Evolutionary conservation across 805 yeast species (phyloP), one percentile per base, ranked within the genome.

Genomic region (Gaillardinia entomophila): DNA sequence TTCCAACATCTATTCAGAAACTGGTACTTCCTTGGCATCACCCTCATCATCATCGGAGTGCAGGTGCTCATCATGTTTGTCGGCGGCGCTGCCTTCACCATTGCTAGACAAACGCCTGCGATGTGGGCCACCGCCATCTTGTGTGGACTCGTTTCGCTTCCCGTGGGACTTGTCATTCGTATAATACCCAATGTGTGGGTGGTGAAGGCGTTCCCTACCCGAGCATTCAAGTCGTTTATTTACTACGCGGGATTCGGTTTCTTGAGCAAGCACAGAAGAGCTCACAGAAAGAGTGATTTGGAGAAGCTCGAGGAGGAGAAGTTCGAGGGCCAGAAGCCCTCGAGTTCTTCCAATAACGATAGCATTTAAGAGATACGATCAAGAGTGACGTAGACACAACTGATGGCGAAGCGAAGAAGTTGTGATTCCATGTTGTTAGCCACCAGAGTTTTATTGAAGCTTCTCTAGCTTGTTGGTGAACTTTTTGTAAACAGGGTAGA

Each of bases 81-180:
- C 41, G 99, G 99, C 34, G 98, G 99, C 35, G 84, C 90, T 26
- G 96, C 98, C 0, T 92, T 92, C 60, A 77, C 89, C 6, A 71
- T 89, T 42, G 76, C 75, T 2, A 71, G 81, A 40, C 94, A 84
- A 59, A 82, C 95, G 1, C 82, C 83, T 6, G 77, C 77, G 1
- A 78, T 80, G 83, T 94, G 98, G 98, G 92, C 75, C 1, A 78
- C 87, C 2, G 92, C 97, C 0, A 59, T 90, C 4, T 49, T 83
- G 17, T 77, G 94, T 61, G 97, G 97, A 19, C 53, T 82, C 41
- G 30, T 83, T 12, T 81, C 96, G 12, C 60, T 92, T 26, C 97
- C 97, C 0, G 71, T 77, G 28, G 97, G 97, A 35, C 53, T 68
- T 13, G 16, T 88, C 10, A 72, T 90, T 27, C 75, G 99, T 53